These are phyloP conservation scores for Cryphonectria parasitica DNA, from an alignment of 2,329 filamentous ascomycete species.

Conservation along the genomic window DNA sequence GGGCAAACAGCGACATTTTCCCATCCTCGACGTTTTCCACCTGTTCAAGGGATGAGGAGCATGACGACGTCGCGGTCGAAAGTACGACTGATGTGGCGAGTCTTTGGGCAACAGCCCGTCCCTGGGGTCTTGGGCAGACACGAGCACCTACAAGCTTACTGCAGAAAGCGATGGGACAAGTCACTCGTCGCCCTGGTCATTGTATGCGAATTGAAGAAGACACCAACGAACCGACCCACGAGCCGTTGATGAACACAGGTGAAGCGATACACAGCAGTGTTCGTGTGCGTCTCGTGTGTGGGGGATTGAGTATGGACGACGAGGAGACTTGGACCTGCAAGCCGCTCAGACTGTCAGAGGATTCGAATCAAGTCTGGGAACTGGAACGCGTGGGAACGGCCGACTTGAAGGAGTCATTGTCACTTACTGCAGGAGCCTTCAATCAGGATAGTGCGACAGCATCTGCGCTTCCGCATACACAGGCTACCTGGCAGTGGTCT, in stretches of 20 bases:
- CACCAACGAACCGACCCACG: conserved; percentile 40
- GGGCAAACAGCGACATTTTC: conserved; percentile 4
- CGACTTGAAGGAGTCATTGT: conserved; percentile 13
- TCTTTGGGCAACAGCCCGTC: conserved; percentile 33
- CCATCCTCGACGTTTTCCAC: not conserved
- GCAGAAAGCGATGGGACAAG: conserved; percentile 36
- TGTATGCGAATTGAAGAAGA: conserved; percentile 44
- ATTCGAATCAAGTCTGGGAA: conserved; percentile 32
- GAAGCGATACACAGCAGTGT: conserved; percentile 42
- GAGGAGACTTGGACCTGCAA: conserved; percentile 36
- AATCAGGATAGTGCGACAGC: not conserved
- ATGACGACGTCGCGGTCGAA: not conserved
- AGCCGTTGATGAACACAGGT: conserved; percentile 42
- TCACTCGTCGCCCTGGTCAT: conserved; percentile 40
- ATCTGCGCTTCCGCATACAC: not conserved
- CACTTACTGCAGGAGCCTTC: not conserved
- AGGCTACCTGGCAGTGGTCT: not conserved
- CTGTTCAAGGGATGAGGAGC: not conserved
- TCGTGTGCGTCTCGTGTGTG: conserved; percentile 37
- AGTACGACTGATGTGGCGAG: conserved; percentile 23
- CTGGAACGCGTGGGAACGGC: conserved; percentile 30
- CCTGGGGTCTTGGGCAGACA: conserved; percentile 37
- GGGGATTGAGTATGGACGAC: conserved; percentile 41
- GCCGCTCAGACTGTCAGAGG: conserved; percentile 29
- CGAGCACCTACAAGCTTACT: conserved; percentile 35